Base-by-base conservation (phyloP, 345 rosid genomes). In the Eucalyptus coolabah region DNA sequence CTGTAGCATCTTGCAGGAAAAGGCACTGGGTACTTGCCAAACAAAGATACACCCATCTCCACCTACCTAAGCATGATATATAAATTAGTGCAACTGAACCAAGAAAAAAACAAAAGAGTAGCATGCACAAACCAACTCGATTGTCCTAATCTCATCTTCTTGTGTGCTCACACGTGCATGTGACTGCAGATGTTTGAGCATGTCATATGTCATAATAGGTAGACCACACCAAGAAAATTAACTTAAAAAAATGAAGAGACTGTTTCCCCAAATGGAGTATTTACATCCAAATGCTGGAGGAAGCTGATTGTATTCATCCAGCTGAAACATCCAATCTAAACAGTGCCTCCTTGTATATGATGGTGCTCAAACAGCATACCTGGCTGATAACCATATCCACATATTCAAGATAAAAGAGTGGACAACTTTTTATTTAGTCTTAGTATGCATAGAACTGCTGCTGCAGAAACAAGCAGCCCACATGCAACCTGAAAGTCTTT, bases 41-140 rank as follows among this genome's bases (percentile, higher is more conserved):
- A 96, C 92, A 89, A 97, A 95, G 67, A 97, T 95, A 88, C 99
- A 97, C 89, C 97, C 94, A 87, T 96, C 99, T 86, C 96, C 93
- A 47, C 96, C 95, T 65, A 93, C 98, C 98, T 96, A 90, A 89
- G 87, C 88, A 88, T 90, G 87, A 69, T 91, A 91, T 86, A 53
- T 86, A 23, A 19, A 89, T 86, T 83, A 87, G 83, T 54, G 28
- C 60, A 59, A 88, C 56, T 50, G 37, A 34, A 80, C n/a, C 60
- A 16, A 88, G 56, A 15, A 14, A 69, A 34, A 72, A 72, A 72
- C 45, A 9, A 24, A 37, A 37, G 83, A 77, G 83, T 28, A 77
- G 26, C 47, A 11, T 77, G 85, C 85, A 77, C 85, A 77, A 77
- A 77, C 56, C n/a, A 32, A 21, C 86, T 37, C 10, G 8, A 47